A percentile compares a stretch with the other conserved stretches of the same genome.
Conservation (phyloP, 2,329 filamentous ascomycete species). For the Scedosporium boydii region DNA sequence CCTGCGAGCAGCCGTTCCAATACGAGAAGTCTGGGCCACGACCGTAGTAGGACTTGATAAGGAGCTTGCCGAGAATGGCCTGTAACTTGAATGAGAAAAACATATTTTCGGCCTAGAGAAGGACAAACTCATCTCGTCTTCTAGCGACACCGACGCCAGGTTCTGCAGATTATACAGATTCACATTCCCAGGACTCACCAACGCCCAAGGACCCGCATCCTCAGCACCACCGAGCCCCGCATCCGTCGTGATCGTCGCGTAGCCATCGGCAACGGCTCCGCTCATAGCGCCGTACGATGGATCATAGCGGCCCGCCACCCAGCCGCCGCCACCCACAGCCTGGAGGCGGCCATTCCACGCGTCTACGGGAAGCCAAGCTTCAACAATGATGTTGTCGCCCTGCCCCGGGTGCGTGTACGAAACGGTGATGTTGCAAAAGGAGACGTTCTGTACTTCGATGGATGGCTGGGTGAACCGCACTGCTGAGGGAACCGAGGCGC, state of each 20-base stretch:
- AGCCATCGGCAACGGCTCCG: slow-evolving; percentile 12
- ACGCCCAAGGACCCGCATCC: slow-evolving; percentile 3
- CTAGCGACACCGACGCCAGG: slow-evolving; percentile 16
- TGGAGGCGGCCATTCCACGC: slow-evolving; percentile 21
- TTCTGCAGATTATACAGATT: slow-evolving; percentile 17
- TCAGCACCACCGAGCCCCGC: slow-evolving; percentile 8
- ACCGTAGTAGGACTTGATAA: slow-evolving; percentile 30
- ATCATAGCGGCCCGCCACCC: slow-evolving; percentile 13
- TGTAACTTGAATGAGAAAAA: slow-evolving; percentile 1
- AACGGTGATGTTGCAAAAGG: slow-evolving; percentile 19
- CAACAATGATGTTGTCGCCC: slow-evolving; percentile 14
- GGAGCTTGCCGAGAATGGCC: slow-evolving; percentile 30
- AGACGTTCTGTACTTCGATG: not conserved
- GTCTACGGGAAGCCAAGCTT: slow-evolving; percentile 15
- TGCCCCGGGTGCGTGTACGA: slow-evolving; percentile 17
- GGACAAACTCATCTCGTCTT: slow-evolving; percentile 16
- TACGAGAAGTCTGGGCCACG: slow-evolving; percentile 29
- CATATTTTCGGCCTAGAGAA: no score
- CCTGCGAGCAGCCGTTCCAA: slow-evolving; percentile 43
- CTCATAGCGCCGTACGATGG: slow-evolving; percentile 11
- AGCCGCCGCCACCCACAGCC: slow-evolving; percentile 21
- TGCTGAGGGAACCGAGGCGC: not conserved
- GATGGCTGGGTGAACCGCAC: not conserved
- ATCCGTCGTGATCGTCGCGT: slow-evolving; percentile 13
- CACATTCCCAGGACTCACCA: slow-evolving; percentile 8